These are phyloP conservation scores for Beauveria bassiana DNA, from an alignment of 2,329 filamentous ascomycete genomes.

Conservation along the genomic window DNA sequence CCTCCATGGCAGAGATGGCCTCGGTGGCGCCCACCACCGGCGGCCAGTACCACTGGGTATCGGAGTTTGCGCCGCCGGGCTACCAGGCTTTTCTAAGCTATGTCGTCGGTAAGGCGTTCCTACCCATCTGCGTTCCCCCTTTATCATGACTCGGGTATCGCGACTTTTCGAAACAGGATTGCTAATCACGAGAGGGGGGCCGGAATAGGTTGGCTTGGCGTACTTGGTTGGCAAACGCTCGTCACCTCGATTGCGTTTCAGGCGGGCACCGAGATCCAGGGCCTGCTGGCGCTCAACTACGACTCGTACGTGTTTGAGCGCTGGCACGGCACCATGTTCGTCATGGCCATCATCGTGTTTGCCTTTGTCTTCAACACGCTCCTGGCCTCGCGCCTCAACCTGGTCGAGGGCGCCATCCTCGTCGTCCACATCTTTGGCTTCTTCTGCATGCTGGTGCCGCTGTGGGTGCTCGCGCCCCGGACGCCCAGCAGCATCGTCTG, in stretches of 20 bases:
- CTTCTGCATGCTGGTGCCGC: slow-evolving; percentile 26
- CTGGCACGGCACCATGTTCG: slow-evolving; percentile 37
- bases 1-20: slow-evolving; percentile 36
- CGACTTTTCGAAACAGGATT: no score
- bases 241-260: slow-evolving; percentile 31
- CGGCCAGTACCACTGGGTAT: slow-evolving; percentile 48
- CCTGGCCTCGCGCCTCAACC: slow-evolving; percentile 29
- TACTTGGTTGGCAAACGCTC: slow-evolving; percentile 31
- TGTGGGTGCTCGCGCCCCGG: slow-evolving; percentile 28
- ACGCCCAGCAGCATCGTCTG: slow-evolving; percentile 20
- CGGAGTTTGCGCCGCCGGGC: slow-evolving; percentile 36
- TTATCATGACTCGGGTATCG: neutral
- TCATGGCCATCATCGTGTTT: slow-evolving; percentile 32
- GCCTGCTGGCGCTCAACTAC: slow-evolving; percentile 28
- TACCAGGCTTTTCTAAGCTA: slow-evolving; percentile 44
- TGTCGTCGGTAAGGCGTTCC: slow-evolving; percentile 16
- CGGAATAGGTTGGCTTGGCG: slow-evolving; percentile 28
- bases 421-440: slow-evolving; percentile 28
- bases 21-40: slow-evolving; percentile 44
- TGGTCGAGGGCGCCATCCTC: slow-evolving; percentile 36
- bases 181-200: no score
- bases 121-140: neutral
- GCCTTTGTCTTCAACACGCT: slow-evolving; percentile 18
- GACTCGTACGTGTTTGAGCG: slow-evolving; percentile 24
- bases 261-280: slow-evolving; percentile 31